A percentile compares a stretch with the other conserved stretches of the same genome.
Conservation (phyloP, 371 early-diverging fungal genomes). For the Syncephalastrum racemosum region DNA sequence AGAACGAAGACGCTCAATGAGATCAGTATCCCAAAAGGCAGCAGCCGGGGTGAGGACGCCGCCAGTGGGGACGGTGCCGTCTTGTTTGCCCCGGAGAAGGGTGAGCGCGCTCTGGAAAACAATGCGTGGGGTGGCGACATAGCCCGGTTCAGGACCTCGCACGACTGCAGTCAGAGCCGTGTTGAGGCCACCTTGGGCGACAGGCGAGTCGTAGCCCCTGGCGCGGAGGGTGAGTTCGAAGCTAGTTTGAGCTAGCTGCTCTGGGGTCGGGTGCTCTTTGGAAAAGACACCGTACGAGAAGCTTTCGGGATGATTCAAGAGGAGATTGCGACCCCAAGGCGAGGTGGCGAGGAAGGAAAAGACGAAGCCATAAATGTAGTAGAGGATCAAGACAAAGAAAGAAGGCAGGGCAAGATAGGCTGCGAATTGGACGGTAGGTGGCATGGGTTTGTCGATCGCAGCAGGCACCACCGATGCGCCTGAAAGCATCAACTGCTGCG, state of each 20-base stretch:
- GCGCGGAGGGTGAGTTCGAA: constrained; percentile 56
- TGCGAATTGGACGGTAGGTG: constrained; percentile 60
- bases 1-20: constrained; percentile 51
- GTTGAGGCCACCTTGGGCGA: constrained; percentile 34
- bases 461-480: constrained; percentile 12
- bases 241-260: constrained; percentile 54
- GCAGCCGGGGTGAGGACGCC: constrained; percentile 63
- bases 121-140: constrained; percentile 62
- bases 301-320: constrained; percentile 58
- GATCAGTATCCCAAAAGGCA: constrained; percentile 60
- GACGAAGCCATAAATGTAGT: constrained; percentile 35
- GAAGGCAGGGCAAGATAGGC: constrained; percentile 59
- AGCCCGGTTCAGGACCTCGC: constrained; percentile 64
- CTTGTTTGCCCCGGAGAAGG: constrained; percentile 30
- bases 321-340: constrained; percentile 56
- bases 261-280: constrained; percentile 57
- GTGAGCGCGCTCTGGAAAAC: constrained; percentile 57
- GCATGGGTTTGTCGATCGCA: constrained; percentile 21
- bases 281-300: constrained; percentile 58
- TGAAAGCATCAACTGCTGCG: constrained; percentile 49
- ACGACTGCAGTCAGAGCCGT: constrained; percentile 47
- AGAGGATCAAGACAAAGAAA: constrained; percentile 41
- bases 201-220: constrained; percentile 46
- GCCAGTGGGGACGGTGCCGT: constrained; percentile 6
- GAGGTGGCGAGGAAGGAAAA: constrained; percentile 52